Conservation (phyloP, 352 stramenopile genomes). For the Thalassiosira hispida region DNA sequence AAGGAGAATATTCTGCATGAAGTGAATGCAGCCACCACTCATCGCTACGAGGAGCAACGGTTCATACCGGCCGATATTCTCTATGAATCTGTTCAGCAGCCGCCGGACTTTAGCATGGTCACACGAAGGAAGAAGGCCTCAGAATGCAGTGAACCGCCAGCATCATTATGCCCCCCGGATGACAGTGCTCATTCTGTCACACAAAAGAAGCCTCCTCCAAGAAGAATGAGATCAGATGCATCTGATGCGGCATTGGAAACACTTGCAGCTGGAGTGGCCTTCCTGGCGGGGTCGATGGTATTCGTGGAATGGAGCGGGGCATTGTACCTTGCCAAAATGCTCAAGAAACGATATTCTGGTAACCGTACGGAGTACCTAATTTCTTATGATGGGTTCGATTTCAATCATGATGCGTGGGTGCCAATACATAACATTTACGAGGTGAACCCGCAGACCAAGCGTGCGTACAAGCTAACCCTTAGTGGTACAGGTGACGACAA, state of each 20-base stretch:
- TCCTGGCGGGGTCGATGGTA: constrained; percentile 62
- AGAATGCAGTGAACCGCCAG: constrained; percentile 1
- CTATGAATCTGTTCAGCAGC: constrained; percentile 21
- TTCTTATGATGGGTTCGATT: constrained; percentile 61
- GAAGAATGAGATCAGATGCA: constrained; percentile 45
- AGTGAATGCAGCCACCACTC: constrained; percentile 51
- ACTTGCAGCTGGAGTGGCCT: constrained; percentile 58
- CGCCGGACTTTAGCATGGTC: constrained; percentile 25
- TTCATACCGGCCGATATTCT: constrained; percentile 43
- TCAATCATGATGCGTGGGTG: constrained; percentile 62
- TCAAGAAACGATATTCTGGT: constrained; percentile 61
- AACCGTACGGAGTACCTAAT: constrained; percentile 59
- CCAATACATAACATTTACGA: constrained; percentile 71
- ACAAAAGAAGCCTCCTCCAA: constrained; percentile 22
- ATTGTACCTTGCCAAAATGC: constrained; percentile 68
- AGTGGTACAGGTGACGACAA: background rate
- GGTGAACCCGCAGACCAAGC: constrained; percentile 61
- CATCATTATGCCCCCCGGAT: constrained; percentile 6
- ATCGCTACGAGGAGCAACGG: constrained; percentile 59
- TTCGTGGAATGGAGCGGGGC: constrained; percentile 58
- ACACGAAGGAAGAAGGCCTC: constrained; percentile 33
- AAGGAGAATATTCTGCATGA: constrained; percentile 56
- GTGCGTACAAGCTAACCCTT: constrained; percentile 46
- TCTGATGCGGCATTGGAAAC: constrained; percentile 43
- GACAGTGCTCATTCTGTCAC: background rate